Evolutionary conservation across 345 rosid genomes (phyloP), one percentile per base, ranked within the genome.

Genomic region (Salix exigua): DNA sequence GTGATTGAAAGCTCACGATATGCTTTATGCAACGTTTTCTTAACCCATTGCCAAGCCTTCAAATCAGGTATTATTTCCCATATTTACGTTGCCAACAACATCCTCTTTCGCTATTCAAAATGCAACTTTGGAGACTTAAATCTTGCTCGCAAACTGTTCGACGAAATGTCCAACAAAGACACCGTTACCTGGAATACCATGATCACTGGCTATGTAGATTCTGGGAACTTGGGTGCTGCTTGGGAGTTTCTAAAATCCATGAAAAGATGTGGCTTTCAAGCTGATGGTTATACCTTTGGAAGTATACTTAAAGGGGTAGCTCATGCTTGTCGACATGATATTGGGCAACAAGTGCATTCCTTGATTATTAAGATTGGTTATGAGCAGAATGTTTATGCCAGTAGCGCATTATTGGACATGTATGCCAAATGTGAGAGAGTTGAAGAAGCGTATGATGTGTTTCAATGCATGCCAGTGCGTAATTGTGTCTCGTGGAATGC

Each of bases 401-500:
- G 91, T 35, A 89, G 94, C 62, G 85, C 92, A 46, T 85, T 92
- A 77, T 75, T 91, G 85, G 94, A 88, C 76, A 88, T 91, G 96
- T 92, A 91, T 30, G 90, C 91, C 0, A 91, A 91, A 83, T 88
- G 92, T 38, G 87, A 81, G 72, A 86, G 89, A 40, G 81, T 82
- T 66, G 84, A 84, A 31, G 89, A 88, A 82, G 97, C 89, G 1
- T 79, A 79, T 25, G 51, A 53, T 26, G 87, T 90, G 80, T 88
- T 91, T 74, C 66, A 77, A 77, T 78, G 82, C 74, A 84, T 91
- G 55, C 83, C 84, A 0, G 83, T 80, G 61, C 90, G 85, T 28
- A 91, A 89, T 76, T 81, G 90, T 23, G 90, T 91, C 67, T 85
- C 92, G 0, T 91, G 95, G 93, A 92, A 91, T 79, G 96, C 92